Evolutionary conservation across 2,329 filamentous ascomycete species (phyloP), one percentile per base, ranked within the genome.

Genomic region (Colletotrichum melonis): DNA sequence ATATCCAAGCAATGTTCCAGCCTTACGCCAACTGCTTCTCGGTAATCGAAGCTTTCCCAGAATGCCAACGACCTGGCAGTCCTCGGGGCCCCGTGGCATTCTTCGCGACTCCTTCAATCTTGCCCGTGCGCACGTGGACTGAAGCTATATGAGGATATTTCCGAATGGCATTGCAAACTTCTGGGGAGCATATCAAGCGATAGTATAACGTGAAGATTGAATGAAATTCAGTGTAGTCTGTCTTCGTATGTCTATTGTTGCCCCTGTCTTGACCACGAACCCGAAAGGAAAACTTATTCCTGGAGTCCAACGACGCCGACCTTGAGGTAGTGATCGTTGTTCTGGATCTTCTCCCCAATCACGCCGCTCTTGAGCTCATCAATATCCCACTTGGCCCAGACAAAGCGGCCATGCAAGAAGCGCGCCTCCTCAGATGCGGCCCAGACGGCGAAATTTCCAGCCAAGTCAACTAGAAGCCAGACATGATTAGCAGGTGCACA

Each of bases 341-440:
- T 66, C 5, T 73, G 63, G 26, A 79, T 46, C 12, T 46, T 54
- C 42, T 74, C 68, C 28, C 67, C 55, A 12, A 74, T 66, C 1
- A 66, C 59, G 1, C 76, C 76, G 5, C 46, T 65, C n/a, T 60
- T 74, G n/a, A 85, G 66, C 74, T 85, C 83, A 24, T 83, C 78
- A 1, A 85, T 79, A 74, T 86, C 85, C 84, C 85, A 86, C n/a
- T 80, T 79, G 7, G 81, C 78, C 79, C 81, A 83, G 4, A 84
- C 77, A 46, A 82, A 82, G 32, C 82, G 83, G 5, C 82, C 81
- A 57, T 82, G 83, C 28, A 86, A 73, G 64, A 85, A 85, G 8
- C 67, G 70, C 2, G 85, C 84, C 70, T 85, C 81, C 0, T 77
- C 69, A 8, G 78, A 80, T 1, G 84, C 80, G 1, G 81, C 76